Conservation (phyloP, 192 early-diverging fungal genomes). For the Umbelopsis vinacea region DNA sequence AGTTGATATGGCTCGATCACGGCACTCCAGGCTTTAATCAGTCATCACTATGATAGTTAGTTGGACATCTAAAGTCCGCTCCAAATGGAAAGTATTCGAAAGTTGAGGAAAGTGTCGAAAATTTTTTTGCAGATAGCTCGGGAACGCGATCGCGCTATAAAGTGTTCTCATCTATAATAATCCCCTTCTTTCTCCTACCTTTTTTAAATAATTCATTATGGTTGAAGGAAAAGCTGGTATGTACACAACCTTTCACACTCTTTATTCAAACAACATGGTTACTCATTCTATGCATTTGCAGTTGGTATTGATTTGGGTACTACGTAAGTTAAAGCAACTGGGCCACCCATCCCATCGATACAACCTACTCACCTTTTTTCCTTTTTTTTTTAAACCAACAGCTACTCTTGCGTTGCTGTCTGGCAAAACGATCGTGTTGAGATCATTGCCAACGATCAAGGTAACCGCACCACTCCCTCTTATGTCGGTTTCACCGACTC, state of each 20-base stretch:
- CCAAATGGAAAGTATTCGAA: constrained; percentile 18
- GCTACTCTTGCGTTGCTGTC: constrained; percentile 46
- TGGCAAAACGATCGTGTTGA: constrained; percentile 91
- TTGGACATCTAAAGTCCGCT: neutral
- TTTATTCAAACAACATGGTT: neutral
- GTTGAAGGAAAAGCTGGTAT: constrained; percentile 24
- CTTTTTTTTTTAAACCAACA: neutral
- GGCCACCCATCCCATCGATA: neutral
- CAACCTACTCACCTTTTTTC: neutral
- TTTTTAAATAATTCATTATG: constrained; percentile 14
- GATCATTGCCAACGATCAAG: constrained; percentile 98
- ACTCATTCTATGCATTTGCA: neutral
- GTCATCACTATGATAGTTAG: too few species aligned
- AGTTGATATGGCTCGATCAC: too few species aligned
- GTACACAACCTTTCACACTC: neutral
- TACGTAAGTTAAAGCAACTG: constrained; percentile 60
- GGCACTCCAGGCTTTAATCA: too few species aligned
- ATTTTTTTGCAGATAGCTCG: constrained; percentile 1
- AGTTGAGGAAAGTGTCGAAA: constrained; percentile 16
- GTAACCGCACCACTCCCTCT: constrained; percentile 98
- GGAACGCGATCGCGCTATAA: constrained; percentile 22
- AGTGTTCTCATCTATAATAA: neutral
- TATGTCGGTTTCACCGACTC: constrained; percentile 97
- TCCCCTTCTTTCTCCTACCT: neutral
- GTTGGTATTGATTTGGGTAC: constrained; percentile 49